These are phyloP conservation scores for Penicillium cinerascens DNA, from an alignment of 495 filamentous ascomycete genomes.

Conservation along the genomic window DNA sequence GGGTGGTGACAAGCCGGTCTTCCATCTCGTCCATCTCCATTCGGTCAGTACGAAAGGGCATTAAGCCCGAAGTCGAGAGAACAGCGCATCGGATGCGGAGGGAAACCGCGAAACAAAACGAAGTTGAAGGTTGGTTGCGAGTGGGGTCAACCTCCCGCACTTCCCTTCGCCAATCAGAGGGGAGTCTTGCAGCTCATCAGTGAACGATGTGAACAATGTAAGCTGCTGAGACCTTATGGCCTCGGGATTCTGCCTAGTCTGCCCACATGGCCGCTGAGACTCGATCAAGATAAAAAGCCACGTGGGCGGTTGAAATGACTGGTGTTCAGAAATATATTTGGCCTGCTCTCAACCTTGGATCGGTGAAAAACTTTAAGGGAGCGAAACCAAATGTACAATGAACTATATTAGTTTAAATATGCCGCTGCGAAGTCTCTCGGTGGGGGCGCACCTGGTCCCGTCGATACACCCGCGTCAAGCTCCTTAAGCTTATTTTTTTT, in stretches of 20 bases:
- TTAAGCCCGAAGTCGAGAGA: not conserved
- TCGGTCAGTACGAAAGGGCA: not conserved
- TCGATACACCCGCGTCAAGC: too few relatives aligned
- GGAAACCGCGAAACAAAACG: not conserved
- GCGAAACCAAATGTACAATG: too few relatives aligned
- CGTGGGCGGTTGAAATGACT: too few relatives aligned
- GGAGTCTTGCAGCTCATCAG: not conserved
- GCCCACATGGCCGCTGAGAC: too few relatives aligned
- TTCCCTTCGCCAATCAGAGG: not conserved
- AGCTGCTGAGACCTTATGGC: not conserved
- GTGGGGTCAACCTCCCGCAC: not conserved
- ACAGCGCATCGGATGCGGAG: not conserved
- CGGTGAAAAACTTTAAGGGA: too few relatives aligned
- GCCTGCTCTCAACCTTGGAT: too few relatives aligned
- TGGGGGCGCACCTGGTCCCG: too few relatives aligned
- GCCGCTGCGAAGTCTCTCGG: too few relatives aligned
- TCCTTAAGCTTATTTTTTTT: not conserved
- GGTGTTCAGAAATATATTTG: too few relatives aligned
- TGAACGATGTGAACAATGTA: not conserved
- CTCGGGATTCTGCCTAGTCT: too few relatives aligned
- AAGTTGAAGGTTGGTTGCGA: not conserved
- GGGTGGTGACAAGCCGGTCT: not conserved
- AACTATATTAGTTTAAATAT: too few relatives aligned
- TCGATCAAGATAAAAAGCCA: too few relatives aligned
- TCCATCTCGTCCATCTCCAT: constrained; percentile 9